Evolutionary conservation across 345 rosid genomes (phyloP).

Genomic region (Rubroshorea leprosula): DNA sequence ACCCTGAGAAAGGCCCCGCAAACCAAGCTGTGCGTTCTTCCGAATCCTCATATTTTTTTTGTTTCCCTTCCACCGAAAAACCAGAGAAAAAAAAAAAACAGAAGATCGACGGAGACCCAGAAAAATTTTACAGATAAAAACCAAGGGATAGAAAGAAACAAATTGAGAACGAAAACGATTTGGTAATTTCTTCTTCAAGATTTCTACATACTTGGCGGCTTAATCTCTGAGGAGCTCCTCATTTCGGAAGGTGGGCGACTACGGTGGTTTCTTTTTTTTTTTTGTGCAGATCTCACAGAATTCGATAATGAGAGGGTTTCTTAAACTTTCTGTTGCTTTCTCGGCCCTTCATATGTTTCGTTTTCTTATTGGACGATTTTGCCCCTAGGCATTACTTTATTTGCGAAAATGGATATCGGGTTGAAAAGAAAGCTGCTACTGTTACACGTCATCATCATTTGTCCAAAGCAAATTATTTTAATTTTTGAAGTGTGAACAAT

Average conservation of each 20-base stretch:
- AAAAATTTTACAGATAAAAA: too few relatives aligned
- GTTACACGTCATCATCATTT: conserved; percentile 36
- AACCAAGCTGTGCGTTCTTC: conserved; percentile 63
- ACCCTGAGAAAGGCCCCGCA: conserved; percentile 27
- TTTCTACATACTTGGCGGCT: neutral
- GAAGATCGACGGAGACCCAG: conserved; percentile 1
- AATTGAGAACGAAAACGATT: neutral
- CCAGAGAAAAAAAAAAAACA: too few relatives aligned
- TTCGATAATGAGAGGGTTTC: conserved; percentile 56
- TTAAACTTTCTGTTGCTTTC: conserved; percentile 44
- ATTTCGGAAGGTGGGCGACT: neutral
- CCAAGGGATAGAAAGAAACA: too few relatives aligned
- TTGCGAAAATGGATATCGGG: conserved; percentile 17
- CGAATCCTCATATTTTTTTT: conserved; percentile 81
- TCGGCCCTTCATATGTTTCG: conserved; percentile 49
- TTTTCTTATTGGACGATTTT: conserved; percentile 27
- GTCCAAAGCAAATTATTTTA: conserved; percentile 30
- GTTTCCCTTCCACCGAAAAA: neutral
- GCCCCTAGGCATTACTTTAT: conserved; percentile 24
- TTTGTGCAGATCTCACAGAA: conserved; percentile 65
- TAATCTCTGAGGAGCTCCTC: neutral
- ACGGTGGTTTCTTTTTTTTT: conserved; percentile 9
- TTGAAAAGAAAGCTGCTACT: conserved; percentile 41
- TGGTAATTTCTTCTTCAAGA: conserved; percentile 4
- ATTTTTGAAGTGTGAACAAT: neutral